phyloP scores from a whole-genome alignment of 441 rosid genomes.

The Adansonia madagascariensis region DNA sequence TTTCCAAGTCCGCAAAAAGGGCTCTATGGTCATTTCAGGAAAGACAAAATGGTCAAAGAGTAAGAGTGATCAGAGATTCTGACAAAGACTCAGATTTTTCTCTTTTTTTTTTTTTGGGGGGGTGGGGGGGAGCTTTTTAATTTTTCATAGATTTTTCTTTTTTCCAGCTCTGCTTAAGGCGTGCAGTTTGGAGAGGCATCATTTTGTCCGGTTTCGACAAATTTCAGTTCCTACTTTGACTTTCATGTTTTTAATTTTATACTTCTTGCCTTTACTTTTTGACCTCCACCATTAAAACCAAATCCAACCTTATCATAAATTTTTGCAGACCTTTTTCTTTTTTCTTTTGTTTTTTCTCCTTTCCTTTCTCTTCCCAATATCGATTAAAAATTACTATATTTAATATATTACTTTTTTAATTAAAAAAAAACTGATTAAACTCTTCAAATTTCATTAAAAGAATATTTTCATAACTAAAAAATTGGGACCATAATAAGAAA shows the following conservation, averaged over 20 bases:
- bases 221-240: slow-evolving; percentile 42
- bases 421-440: no score
- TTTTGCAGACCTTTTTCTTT: not conserved
- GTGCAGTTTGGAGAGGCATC: slow-evolving; percentile 38
- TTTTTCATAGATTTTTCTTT: not conserved
- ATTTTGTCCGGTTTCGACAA: slow-evolving; percentile 43
- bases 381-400: no score
- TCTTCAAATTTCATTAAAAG: no score
- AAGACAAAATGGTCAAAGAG: slow-evolving; percentile 37
- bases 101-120: no score
- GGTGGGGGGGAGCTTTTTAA: not conserved
- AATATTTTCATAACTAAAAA: no score
- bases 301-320: not conserved
- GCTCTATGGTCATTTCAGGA: slow-evolving; percentile 22
- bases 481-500: no score
- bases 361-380: no score
- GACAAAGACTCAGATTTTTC: slow-evolving; percentile 16
- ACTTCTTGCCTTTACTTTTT: slow-evolving; percentile 35
- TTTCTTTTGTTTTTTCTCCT: not conserved
- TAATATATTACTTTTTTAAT: no score
- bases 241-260: not conserved
- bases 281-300: slow-evolving; percentile 22
- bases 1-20: not conserved
- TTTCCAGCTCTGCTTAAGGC: not conserved
- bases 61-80: slow-evolving; percentile 24